Conservation (phyloP, 768 basidiomycete genomes). For the Xerocomellus dryophilus region DNA sequence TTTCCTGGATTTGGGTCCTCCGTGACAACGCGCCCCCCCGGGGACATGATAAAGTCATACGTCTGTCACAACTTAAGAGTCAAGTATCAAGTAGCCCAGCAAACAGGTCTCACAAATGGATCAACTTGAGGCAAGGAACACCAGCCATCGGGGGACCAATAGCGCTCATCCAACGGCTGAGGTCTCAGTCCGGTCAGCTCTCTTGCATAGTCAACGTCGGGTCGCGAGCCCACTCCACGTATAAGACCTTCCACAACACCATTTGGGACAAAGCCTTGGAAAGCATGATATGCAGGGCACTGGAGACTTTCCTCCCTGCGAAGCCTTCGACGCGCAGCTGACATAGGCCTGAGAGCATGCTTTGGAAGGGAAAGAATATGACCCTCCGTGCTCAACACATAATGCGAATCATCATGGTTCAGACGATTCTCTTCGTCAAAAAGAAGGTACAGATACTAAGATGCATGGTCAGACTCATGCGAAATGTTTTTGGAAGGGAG, state of each 20-base stretch:
- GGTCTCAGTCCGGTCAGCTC: constrained; percentile 57
- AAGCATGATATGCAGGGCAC: constrained; percentile 68
- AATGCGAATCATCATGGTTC: constrained; percentile 76
- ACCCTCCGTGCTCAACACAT: constrained; percentile 94
- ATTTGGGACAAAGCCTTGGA: constrained; percentile 31
- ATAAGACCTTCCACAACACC: constrained; percentile 46
- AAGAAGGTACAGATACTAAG: constrained; percentile 85
- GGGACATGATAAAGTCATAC: constrained; percentile 77
- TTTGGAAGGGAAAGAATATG: constrained; percentile 73
- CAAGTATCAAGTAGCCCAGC: neutral
- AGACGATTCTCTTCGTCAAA: constrained; percentile 84
- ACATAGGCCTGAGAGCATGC: constrained; percentile 52
- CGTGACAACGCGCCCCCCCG: constrained; percentile 45
- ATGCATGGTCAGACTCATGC: neutral
- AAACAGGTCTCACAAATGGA: constrained; percentile 53
- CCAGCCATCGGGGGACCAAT: constrained; percentile 71
- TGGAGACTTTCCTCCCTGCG: constrained; percentile 64
- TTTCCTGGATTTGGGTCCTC: constrained; percentile 72
- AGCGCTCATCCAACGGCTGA: constrained; percentile 46
- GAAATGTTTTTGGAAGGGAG: neutral
- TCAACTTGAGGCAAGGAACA: constrained; percentile 70
- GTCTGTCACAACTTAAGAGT: constrained; percentile 43
- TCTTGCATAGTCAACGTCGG: constrained; percentile 80
- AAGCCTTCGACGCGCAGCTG: constrained; percentile 55
- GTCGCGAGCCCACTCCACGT: constrained; percentile 66